These are phyloP conservation scores for Sporothrix luriei DNA, from an alignment of 2,329 filamentous ascomycete species.

Conservation along the genomic window DNA sequence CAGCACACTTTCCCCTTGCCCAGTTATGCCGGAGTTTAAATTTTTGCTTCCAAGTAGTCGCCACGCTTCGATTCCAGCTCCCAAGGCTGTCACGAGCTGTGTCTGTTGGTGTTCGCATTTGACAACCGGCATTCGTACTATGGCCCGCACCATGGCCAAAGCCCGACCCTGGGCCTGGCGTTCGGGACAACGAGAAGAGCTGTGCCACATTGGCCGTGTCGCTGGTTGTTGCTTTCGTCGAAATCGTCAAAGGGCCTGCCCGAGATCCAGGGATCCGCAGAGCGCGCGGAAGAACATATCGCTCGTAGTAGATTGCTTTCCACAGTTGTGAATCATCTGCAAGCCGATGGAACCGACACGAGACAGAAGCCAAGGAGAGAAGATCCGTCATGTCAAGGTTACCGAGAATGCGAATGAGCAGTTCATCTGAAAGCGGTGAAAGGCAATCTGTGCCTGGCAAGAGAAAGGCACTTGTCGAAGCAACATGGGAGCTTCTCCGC, in stretches of 20 bases:
- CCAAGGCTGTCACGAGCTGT: neutral
- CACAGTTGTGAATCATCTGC: conserved; percentile 84
- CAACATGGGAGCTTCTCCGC: neutral
- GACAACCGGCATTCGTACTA: neutral
- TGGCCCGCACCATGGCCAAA: neutral
- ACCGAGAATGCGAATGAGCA: conserved; percentile 80
- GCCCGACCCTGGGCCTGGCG: neutral
- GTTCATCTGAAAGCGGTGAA: conserved; percentile 79
- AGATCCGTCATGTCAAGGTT: conserved; percentile 72
- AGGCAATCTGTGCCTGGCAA: conserved; percentile 59
- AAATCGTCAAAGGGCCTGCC: neutral
- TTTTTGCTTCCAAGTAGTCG: conserved; percentile 81
- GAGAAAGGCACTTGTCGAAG: neutral
- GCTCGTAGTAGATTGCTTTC: conserved; percentile 84
- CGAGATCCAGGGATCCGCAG: conserved; percentile 71
- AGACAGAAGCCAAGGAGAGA: conserved; percentile 65
- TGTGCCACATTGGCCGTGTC: neutral
- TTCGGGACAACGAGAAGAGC: neutral
- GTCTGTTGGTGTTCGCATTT: neutral
- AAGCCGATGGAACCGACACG: conserved; percentile 71
- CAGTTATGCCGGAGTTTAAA: conserved; percentile 91
- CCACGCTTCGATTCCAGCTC: neutral
- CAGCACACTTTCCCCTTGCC: conserved; percentile 76
- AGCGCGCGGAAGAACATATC: conserved; percentile 81
- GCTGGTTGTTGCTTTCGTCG: neutral